phyloP scores from a whole-genome alignment of 768 basidiomycete species.

The Infundibulicybe gibba region DNA sequence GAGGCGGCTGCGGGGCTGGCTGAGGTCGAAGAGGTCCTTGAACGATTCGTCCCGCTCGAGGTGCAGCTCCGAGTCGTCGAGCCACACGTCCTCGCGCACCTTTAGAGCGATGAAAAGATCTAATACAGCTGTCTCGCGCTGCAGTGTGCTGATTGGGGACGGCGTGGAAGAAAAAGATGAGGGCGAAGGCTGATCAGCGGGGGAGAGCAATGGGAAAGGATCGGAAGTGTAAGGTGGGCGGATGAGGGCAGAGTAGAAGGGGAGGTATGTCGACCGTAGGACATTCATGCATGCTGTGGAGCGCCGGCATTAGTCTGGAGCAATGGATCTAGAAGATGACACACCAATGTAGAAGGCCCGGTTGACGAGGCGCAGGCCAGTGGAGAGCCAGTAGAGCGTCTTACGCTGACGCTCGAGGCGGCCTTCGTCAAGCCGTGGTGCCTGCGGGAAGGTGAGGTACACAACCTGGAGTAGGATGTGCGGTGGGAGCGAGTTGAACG shows the following conservation, averaged over 20 bases:
- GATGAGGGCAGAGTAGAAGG: slow-evolving; percentile 59
- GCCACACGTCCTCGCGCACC: slow-evolving; percentile 75
- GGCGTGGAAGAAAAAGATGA: slow-evolving; percentile 12
- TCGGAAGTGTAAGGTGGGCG: slow-evolving; percentile 72
- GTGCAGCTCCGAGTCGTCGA: slow-evolving; percentile 71
- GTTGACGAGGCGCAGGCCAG: slow-evolving; percentile 60
- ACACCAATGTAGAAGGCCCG: slow-evolving; percentile 65
- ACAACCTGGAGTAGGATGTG: slow-evolving; percentile 71
- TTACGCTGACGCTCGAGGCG: slow-evolving; percentile 54
- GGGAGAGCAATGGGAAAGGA: slow-evolving; percentile 57
- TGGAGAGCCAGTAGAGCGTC: slow-evolving; percentile 69
- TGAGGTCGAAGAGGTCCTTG: slow-evolving; percentile 75
- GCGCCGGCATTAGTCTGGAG: not conserved
- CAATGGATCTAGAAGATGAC: slow-evolving; percentile 7
- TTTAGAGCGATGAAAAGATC: slow-evolving; percentile 81
- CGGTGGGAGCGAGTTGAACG: slow-evolving; percentile 40
- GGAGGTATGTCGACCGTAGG: slow-evolving; percentile 71
- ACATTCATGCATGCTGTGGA: slow-evolving; percentile 73
- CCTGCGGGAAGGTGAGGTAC: slow-evolving; percentile 57
- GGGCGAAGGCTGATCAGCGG: slow-evolving; percentile 4
- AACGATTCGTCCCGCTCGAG: slow-evolving; percentile 73
- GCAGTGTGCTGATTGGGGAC: slow-evolving; percentile 37
- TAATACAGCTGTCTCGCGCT: slow-evolving; percentile 72
- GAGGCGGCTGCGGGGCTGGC: slow-evolving; percentile 69
- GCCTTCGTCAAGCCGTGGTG: slow-evolving; percentile 29